These are phyloP conservation scores for Pestalotiopsis fici DNA, from an alignment of 2,329 filamentous ascomycete genomes.

Conservation along the genomic window DNA sequence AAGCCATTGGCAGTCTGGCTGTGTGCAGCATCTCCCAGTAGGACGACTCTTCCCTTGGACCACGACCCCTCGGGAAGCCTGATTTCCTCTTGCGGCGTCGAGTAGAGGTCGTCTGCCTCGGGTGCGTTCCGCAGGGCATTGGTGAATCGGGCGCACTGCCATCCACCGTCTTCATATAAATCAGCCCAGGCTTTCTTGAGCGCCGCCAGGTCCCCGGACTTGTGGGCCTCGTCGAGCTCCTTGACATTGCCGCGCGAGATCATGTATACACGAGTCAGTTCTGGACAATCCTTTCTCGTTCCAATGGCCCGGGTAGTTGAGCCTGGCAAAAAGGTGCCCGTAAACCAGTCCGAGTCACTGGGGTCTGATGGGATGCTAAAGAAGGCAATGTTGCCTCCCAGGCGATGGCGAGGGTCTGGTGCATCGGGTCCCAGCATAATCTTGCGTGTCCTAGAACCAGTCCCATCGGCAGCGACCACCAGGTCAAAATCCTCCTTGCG, in stretches of 20 bases:
- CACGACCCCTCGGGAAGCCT: background rate
- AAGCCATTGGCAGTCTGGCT: background rate
- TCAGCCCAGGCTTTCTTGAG: slow-evolving; percentile 7
- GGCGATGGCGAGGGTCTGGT: background rate
- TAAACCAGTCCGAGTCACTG: background rate
- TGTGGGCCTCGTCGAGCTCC: slow-evolving; percentile 4
- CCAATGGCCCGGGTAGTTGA: slow-evolving; percentile 7
- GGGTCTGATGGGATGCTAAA: background rate
- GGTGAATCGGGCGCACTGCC: slow-evolving; percentile 2
- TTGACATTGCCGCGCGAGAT: background rate
- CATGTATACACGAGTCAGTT: slow-evolving; percentile 11
- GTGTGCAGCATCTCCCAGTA: background rate
- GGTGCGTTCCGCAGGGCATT: slow-evolving; percentile 22
- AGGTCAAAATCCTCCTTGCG: slow-evolving; percentile 45
- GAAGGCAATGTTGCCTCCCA: background rate
- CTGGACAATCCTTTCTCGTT: slow-evolving; percentile 11
- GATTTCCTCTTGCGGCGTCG: background rate
- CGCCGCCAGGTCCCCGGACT: slow-evolving; percentile 5
- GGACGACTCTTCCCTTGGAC: background rate
- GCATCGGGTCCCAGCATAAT: background rate
- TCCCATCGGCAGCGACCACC: slow-evolving; percentile 57
- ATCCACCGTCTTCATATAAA: slow-evolving; percentile 6
- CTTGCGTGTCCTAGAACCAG: slow-evolving; percentile 44
- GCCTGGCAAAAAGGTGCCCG: background rate
- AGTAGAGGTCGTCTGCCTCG: slow-evolving; percentile 3